Conservation (phyloP, 306 rosid genomes). For the Vigna reflexopilosa region DNA sequence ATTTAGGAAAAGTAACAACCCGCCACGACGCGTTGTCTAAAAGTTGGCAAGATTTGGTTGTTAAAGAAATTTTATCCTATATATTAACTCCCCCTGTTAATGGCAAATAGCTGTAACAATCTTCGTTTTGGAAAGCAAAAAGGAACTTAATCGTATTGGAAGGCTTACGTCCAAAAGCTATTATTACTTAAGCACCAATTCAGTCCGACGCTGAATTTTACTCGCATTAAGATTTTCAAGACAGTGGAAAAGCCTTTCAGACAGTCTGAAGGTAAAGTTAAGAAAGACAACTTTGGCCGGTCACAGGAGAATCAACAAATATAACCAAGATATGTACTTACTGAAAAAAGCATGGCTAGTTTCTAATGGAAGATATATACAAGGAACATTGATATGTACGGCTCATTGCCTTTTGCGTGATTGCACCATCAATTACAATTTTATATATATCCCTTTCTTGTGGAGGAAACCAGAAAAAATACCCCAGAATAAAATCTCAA, state of each 20-base stretch:
- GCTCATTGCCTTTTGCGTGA: slow-evolving; percentile 17
- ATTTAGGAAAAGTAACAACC: too few relatives aligned
- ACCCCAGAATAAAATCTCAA: slow-evolving; percentile 72
- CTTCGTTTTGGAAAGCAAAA: background rate
- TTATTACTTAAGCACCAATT: slow-evolving; percentile 10
- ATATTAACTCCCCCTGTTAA: background rate
- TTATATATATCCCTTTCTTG: slow-evolving; percentile 64
- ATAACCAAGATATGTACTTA: slow-evolving; percentile 28
- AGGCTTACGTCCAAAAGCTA: background rate
- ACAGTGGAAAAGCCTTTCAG: slow-evolving; percentile 29
- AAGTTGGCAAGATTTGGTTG: too few relatives aligned
- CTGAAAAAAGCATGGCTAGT: slow-evolving; percentile 21
- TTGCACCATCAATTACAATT: slow-evolving; percentile 47
- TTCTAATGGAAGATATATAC: slow-evolving; percentile 42
- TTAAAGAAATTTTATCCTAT: too few relatives aligned
- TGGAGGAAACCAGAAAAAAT: slow-evolving; percentile 65
- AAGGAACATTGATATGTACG: slow-evolving; percentile 17
- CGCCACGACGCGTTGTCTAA: too few relatives aligned
- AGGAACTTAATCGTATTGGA: background rate
- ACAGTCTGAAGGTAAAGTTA: slow-evolving; percentile 26
- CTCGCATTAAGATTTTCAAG: slow-evolving; percentile 9
- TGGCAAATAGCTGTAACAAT: background rate
- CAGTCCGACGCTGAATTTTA: background rate
- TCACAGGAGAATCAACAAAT: slow-evolving; percentile 35
- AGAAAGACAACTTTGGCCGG: slow-evolving; percentile 32